A percentile compares a stretch with the other conserved stretches of the same genome.
These are phyloP conservation scores for Alternaria sp. DNA, from an alignment of 2,329 filamentous ascomycete species.

Conservation along the genomic window DNA sequence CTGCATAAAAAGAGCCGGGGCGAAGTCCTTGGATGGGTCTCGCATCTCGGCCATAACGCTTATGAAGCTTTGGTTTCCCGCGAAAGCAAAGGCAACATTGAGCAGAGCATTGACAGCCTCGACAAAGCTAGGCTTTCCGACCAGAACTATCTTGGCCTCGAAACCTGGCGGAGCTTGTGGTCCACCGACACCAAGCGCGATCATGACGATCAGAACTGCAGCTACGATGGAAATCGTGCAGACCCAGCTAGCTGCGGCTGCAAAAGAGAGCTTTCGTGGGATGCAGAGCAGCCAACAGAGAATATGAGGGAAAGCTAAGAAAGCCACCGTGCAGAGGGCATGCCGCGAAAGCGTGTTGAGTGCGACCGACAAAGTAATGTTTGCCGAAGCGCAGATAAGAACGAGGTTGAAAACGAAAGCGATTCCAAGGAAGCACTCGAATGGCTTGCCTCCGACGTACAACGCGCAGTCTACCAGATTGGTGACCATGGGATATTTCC, in stretches of 20 bases:
- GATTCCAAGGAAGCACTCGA: constrained; percentile 32
- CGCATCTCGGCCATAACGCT: constrained; percentile 69
- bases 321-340: constrained; percentile 68
- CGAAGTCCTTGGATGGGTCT: constrained; percentile 62
- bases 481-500: constrained; percentile 35
- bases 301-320: constrained; percentile 65
- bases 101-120: constrained; percentile 36
- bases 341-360: constrained; percentile 68
- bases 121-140: constrained; percentile 36
- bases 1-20: constrained; percentile 65
- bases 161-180: constrained; percentile 45
- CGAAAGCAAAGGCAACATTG: constrained; percentile 75
- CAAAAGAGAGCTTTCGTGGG: constrained; percentile 66
- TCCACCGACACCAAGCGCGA: constrained; percentile 64
- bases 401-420: constrained; percentile 37
- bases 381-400: constrained; percentile 36
- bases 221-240: constrained; percentile 63
- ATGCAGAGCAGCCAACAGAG: constrained; percentile 66
- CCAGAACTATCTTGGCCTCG: constrained; percentile 25
- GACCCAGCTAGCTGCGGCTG: constrained; percentile 65
- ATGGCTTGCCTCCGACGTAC: constrained; percentile 34
- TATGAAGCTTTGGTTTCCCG: constrained; percentile 70
- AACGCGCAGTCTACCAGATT: constrained; percentile 39
- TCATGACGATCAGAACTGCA: constrained; percentile 71
- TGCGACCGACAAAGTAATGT: constrained; percentile 59